Evolutionary conservation across 495 filamentous ascomycete genomes (phyloP).

Genomic region (Corynascus novoguineensis): DNA sequence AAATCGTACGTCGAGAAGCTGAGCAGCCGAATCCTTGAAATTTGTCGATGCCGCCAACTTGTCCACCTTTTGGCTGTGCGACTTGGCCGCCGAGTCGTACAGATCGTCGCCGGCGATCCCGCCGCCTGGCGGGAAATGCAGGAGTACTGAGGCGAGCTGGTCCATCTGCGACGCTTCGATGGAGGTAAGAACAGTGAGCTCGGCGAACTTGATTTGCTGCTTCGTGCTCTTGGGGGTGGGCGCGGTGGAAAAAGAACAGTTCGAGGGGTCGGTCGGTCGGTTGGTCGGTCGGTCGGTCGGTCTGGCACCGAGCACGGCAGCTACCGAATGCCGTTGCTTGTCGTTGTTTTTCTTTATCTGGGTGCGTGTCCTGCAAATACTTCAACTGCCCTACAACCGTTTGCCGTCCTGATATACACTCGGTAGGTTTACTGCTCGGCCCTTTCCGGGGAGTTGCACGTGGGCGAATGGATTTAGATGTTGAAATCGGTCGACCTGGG

Average conservation of each 20-base stretch:
- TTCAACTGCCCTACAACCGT: not conserved
- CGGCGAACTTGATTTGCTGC: not conserved
- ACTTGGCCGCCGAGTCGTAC: slow-evolving; percentile 27
- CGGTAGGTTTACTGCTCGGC: not conserved
- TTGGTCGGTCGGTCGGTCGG: too few relatives aligned
- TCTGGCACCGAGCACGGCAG: not conserved
- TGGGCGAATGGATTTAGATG: not conserved
- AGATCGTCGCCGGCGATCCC: slow-evolving; percentile 17
- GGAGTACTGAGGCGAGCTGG: slow-evolving; percentile 31
- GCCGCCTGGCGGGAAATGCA: slow-evolving; percentile 36
- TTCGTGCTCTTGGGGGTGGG: not conserved
- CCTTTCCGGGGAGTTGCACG: not conserved
- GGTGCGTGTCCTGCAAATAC: not conserved
- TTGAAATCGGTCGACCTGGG: not conserved
- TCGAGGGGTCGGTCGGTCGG: slow-evolving; percentile 1
- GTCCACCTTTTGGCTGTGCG: slow-evolving; percentile 31
- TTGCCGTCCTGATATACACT: not conserved
- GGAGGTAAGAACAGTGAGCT: not conserved
- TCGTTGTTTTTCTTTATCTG: not conserved
- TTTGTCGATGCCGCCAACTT: slow-evolving; percentile 20
- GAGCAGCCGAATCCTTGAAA: slow-evolving; percentile 16
- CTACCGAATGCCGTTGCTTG: not conserved
- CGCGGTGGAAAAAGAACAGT: too few relatives aligned
- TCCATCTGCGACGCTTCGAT: slow-evolving; percentile 29
- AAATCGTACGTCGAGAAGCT: slow-evolving; percentile 33